Base-by-base conservation (phyloP, 2,329 filamentous ascomycete genomes). In the Arachnopeziza araneosa region DNA sequence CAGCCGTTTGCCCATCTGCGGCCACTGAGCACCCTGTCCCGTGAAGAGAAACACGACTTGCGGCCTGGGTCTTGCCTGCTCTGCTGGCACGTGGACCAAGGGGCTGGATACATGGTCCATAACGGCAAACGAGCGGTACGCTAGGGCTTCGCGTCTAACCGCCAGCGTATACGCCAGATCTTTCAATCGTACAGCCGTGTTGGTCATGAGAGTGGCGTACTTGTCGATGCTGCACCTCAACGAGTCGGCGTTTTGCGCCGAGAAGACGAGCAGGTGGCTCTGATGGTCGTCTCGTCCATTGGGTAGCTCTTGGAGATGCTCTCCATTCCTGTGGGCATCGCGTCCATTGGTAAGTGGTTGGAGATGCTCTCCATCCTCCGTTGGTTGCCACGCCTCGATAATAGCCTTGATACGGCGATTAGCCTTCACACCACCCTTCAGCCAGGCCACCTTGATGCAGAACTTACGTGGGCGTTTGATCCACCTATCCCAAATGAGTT, bases 391-490 rank as follows among this genome's bases (percentile, higher is more conserved):
- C n/a, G 30, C 7, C 7, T 32, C 30, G 30, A 32, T 32, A 32
- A 32, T 14, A 32, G 30, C 30, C 30, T 32, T n/a, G n/a, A n/a
- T n/a, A n/a, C n/a, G n/a, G n/a, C n/a, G n/a, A n/a, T n/a, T n/a
- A n/a, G n/a, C n/a, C n/a, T n/a, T n/a, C n/a, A n/a, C n/a, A n/a
- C n/a, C n/a, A n/a, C n/a, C n/a, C n/a, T n/a, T n/a, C n/a, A n/a
- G 4, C 26, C 26, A 62, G 9, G 9, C 4, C 26, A 5, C 5
- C 26, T 30, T 30, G 26, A 4, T 30, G 26, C 26, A 30, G 5
- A 30, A 30, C 23, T 59, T 24, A 58, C 71, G 63, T 77, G 75
- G 1, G 69, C 71, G 62, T 70, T 70, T 1, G 66, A 57, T 1
- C 67, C 68, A 7, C 68, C 68, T 26, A 67, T 68, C 12, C 68